Base-by-base conservation (phyloP, 495 filamentous ascomycete genomes). In the Aspergillus sclerotiicarbonarius region DNA sequence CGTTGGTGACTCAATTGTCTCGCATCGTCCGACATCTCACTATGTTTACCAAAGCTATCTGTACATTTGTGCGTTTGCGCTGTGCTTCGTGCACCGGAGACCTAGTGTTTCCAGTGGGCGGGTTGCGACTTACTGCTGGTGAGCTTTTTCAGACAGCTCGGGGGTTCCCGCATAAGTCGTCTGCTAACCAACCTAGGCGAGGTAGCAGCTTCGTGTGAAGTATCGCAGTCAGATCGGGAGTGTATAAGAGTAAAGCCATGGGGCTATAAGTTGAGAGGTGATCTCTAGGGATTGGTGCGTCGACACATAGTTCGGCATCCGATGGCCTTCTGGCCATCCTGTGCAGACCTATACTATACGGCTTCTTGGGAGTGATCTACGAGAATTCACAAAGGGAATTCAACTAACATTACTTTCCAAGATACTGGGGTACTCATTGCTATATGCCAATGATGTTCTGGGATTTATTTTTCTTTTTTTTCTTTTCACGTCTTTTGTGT, bases 91-190 rank as follows among this genome's bases (percentile, higher is more conserved):
- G 31, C 41, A 29, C 44, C 46, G 31, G 50, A 45, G 44, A 56
- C 53, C 56, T 56, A 60, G 39, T 35, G 39, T 51, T 59, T 30
- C 43, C 21, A 31, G 55, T 58, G 55, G 57, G 45, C 53, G 48
- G 13, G 29, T 56, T 54, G 19, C 58, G 51, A 59, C 54, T 56
- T 37, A 51, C 49, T 48, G 12, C 49, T 54, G 57, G 63, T 62
- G 8, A 57, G 59, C 60, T 16, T 25, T 18, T 12, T 13, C 12
- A 21, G 18, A 13, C 25, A 16, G 19, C n/a, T 35, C 20, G 15
- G 37, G 39, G 13, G 8, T 21, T 16, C 30, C 20, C 25, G 20
- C 4, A 6, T 45, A 10, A 32, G 19, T 18, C 15, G 43, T 46
- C 45, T 29, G 29, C 60, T 62, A 44, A 62, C 16, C 3, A 51